Percentiles rank a stretch among this genome's conserved stretches.
Evolutionary conservation across 164 flowering plant genomes (phyloP).

Genomic region (Magnolia officinalis): DNA sequence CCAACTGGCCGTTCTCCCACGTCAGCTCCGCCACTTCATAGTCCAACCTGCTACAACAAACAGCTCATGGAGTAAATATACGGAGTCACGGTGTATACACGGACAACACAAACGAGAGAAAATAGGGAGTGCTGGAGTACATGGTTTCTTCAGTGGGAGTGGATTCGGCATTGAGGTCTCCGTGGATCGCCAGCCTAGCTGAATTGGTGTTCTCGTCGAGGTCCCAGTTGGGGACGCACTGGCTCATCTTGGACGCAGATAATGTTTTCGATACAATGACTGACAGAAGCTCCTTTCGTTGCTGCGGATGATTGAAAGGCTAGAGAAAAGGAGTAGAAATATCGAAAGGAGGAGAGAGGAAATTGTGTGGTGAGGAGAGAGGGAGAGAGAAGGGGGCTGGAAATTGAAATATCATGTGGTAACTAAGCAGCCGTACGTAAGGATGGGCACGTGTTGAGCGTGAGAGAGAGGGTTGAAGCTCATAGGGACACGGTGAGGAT

Average conservation of each 20-base stretch:
- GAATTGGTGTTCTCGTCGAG: conserved; percentile 32
- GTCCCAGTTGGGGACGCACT: conserved; percentile 82
- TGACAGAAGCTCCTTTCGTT: not conserved
- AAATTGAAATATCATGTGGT: not conserved
- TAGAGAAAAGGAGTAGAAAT: not conserved
- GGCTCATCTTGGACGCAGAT: conserved; percentile 42
- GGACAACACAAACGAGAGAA: too few species aligned
- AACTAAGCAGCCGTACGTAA: not conserved
- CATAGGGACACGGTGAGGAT: not conserved
- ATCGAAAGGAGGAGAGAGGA: not conserved
- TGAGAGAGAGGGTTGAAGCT: not conserved
- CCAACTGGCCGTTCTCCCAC: conserved; percentile 83
- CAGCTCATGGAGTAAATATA: not conserved
- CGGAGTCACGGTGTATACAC: not conserved
- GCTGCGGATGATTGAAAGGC: not conserved
- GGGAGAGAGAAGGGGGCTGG: not conserved
- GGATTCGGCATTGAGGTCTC: conserved; percentile 21
- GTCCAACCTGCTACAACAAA: conserved; percentile 42
- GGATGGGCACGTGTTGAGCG: not conserved
- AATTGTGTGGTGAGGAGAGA: not conserved
- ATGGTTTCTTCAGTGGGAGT: not conserved
- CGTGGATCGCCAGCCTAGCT: conserved; percentile 17
- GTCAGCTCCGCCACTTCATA: conserved; percentile 84
- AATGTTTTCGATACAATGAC: not conserved
- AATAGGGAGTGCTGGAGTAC: conserved; percentile 1